Percentiles rank a stretch among this genome's conserved stretches.
Conservation (phyloP, 495 filamentous ascomycete genomes). For the Saxophila tyrrhenica region DNA sequence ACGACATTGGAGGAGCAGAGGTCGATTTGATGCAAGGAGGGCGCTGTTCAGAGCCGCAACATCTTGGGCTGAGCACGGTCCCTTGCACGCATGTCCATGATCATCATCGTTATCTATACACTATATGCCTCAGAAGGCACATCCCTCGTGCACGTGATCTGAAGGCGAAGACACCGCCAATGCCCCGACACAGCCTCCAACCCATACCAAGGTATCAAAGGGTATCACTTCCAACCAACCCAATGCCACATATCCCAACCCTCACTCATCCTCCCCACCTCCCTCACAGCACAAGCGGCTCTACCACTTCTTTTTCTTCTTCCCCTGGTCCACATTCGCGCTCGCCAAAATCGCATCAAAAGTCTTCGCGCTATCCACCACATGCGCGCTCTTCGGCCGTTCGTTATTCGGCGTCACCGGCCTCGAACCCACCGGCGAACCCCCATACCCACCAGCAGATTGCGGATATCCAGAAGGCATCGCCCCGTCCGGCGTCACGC, state of each 20-base stretch:
- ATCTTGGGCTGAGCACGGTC: too few species aligned
- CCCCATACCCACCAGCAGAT: not conserved
- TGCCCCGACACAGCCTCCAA: too few species aligned
- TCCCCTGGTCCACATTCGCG: constrained; percentile 35
- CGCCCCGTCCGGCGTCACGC: constrained; percentile 24
- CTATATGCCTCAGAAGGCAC: too few species aligned
- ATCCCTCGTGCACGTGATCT: too few species aligned
- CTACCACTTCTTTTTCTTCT: constrained; percentile 32
- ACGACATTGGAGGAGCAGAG: too few species aligned
- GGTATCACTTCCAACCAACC: not conserved
- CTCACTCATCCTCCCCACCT: not conserved
- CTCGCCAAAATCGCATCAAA: constrained; percentile 54
- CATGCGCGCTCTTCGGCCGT: constrained; percentile 10
- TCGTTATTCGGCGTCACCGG: constrained; percentile 5
- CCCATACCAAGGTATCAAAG: too few species aligned
- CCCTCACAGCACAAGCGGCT: not conserved
- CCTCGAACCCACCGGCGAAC: not conserved
- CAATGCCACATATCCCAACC: not conserved
- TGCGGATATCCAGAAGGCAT: not conserved
- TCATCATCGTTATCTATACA: too few species aligned
- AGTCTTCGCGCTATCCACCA: constrained; percentile 32
- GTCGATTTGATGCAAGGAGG: too few species aligned
- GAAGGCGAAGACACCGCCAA: too few species aligned
- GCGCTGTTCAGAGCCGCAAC: too few species aligned
- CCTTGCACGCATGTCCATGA: too few species aligned